Conservation (phyloP, 2,329 filamentous ascomycete genomes). For the Fusarium sp. region DNA sequence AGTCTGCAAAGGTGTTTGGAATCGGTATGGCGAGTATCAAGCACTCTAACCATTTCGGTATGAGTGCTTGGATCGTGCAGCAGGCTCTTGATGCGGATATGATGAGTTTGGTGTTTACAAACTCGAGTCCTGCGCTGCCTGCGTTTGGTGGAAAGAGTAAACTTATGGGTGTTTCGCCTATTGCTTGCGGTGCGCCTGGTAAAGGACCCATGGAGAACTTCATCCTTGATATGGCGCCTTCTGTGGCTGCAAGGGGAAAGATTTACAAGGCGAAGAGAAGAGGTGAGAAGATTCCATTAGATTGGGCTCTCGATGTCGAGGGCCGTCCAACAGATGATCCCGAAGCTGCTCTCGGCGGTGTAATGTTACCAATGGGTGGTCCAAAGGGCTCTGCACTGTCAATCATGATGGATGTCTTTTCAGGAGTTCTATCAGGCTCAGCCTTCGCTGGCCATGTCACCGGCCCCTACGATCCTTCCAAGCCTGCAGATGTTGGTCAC, state of each 20-base stretch:
- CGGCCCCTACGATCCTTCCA: constrained; percentile 77
- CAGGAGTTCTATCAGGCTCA: constrained; percentile 78
- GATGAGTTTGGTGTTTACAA: constrained; percentile 77
- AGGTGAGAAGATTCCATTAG: constrained; percentile 73
- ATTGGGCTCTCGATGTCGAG: constrained; percentile 80
- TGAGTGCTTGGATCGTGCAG: constrained; percentile 83
- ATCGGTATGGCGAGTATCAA: constrained; percentile 81
- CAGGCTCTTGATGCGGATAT: constrained; percentile 77
- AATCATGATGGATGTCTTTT: constrained; percentile 92
- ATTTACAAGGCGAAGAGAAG: constrained; percentile 75
- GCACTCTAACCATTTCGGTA: constrained; percentile 85
- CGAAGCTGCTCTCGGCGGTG: constrained; percentile 73
- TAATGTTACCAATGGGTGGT: constrained; percentile 88
- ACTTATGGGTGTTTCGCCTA: constrained; percentile 77
- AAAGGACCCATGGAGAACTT: constrained; percentile 64
- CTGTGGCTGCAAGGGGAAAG: constrained; percentile 75
- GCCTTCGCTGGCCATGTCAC: constrained; percentile 83
- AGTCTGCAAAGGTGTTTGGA: constrained; percentile 70
- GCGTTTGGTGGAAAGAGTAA: constrained; percentile 75
- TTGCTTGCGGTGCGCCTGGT: constrained; percentile 80
- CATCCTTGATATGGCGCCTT: constrained; percentile 80
- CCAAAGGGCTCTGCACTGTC: constrained; percentile 81
- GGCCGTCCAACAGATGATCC: constrained; percentile 78
- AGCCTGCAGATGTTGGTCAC: constrained; percentile 76
- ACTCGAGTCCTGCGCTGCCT: constrained; percentile 77